Evolutionary conservation across 1,139 yeast species (phyloP).

Genomic region (Candida sojae): DNA sequence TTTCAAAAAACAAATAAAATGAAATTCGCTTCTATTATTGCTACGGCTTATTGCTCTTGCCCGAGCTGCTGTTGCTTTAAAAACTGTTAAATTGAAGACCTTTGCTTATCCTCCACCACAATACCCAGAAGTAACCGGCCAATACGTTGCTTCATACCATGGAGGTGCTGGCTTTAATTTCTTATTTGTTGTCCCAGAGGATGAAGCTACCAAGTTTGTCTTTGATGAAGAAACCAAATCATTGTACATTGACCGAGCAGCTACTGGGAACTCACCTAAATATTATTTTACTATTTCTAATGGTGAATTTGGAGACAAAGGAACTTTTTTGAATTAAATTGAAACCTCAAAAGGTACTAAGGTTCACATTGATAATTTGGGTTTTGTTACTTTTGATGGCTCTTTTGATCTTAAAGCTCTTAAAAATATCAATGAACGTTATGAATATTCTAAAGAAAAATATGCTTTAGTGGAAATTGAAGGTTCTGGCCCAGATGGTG

Average conservation of each 20-base stretch:
- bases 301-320: neutral
- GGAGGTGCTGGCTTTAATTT: conserved; percentile 9
- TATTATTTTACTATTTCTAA: neutral
- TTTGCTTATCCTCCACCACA: conserved; percentile 6
- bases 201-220: neutral
- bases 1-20: neutral
- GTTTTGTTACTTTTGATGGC: conserved; percentile 5
- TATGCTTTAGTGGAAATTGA: conserved; percentile 3
- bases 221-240: conserved; percentile 2
- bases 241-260: conserved; percentile 1
- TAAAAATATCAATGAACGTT: conserved; percentile 5
- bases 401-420: conserved; percentile 4
- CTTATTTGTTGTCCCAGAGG: conserved; percentile 5
- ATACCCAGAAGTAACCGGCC: conserved; percentile 6
- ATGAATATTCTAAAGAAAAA: conserved; percentile 4
- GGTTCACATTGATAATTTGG: conserved; percentile 2
- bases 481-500: conserved; percentile 1
- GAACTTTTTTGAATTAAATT: neutral
- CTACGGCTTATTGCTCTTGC: conserved; percentile 2
- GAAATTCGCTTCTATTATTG: conserved; percentile 4
- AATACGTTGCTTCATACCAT: conserved; percentile 6
- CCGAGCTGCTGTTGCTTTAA: conserved; percentile 1
- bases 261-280: neutral
- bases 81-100: conserved; percentile 2
- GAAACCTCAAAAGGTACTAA: neutral